Conservation (phyloP, 208 protist genomes). For the Leishmania tropica region DNA sequence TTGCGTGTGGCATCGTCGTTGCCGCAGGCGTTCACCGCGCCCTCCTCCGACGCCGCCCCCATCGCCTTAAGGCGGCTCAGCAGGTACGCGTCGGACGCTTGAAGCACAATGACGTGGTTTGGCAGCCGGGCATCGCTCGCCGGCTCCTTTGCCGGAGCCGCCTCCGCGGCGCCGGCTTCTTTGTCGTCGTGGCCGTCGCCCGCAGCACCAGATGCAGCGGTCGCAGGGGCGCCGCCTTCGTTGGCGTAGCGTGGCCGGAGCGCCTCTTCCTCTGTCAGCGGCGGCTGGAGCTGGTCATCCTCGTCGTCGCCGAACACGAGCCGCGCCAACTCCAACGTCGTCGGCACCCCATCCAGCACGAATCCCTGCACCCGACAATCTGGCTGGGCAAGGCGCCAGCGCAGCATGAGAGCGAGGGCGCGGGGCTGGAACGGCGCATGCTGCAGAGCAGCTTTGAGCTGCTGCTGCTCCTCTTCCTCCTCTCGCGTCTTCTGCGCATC, state of each 20-base stretch:
- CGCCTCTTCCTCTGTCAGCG: conserved; percentile 83
- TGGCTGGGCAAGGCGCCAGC: conserved; percentile 81
- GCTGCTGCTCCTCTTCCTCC: conserved; percentile 70
- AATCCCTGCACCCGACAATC: conserved; percentile 93
- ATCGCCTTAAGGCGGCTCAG: conserved; percentile 66
- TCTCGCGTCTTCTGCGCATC: conserved; percentile 63
- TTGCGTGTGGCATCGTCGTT: conserved; percentile 11
- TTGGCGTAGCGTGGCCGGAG: conserved; percentile 35
- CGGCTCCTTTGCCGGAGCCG: conserved; percentile 35
- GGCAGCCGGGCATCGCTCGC: conserved; percentile 67
- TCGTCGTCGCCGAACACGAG: conserved; percentile 67
- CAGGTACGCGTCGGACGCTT: conserved; percentile 77
- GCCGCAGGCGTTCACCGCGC: background rate
- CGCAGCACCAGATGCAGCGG: background rate
- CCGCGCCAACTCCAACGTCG: conserved; percentile 80
- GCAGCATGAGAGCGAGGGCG: conserved; percentile 87
- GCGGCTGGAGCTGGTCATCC: conserved; percentile 43
- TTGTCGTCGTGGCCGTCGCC: conserved; percentile 1
- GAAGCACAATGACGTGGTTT: conserved; percentile 79
- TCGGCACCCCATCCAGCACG: conserved; percentile 92
- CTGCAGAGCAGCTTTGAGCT: conserved; percentile 55
- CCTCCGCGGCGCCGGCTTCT: conserved; percentile 19
- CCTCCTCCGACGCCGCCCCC: conserved; percentile 24
- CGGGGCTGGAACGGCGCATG: conserved; percentile 79
- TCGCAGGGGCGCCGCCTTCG: background rate